Percentiles rank a stretch among this genome's conserved stretches.
Conservation (phyloP, 208 protist genomes). For the Acanthamoeba healyi region DNA sequence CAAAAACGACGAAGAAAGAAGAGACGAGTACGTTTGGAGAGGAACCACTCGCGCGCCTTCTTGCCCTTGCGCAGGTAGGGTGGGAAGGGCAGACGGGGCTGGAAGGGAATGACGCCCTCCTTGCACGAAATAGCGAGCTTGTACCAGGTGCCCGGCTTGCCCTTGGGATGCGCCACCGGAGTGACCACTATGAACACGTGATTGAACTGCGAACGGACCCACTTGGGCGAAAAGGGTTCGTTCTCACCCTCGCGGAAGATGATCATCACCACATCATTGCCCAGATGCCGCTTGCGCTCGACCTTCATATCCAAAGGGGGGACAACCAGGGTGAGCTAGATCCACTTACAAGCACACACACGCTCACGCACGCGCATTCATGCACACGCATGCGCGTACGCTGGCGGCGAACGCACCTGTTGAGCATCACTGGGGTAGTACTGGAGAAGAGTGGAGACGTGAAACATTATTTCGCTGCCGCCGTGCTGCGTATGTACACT, state of each 20-base stretch:
- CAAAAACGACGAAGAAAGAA: not conserved
- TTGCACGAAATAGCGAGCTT: conserved; percentile 48
- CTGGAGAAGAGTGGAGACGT: conserved; percentile 86
- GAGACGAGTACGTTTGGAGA: conserved; percentile 16
- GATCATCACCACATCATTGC: conserved; percentile 83
- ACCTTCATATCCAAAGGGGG: conserved; percentile 67
- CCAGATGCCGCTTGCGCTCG: conserved; percentile 83
- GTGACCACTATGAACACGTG: conserved; percentile 46
- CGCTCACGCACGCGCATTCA: not conserved
- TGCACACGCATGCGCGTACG: not conserved
- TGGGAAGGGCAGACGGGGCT: conserved; percentile 44
- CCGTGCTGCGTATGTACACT: conserved; percentile 66
- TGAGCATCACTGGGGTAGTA: conserved; percentile 66
- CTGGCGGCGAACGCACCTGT: conserved; percentile 43
- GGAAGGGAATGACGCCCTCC: conserved; percentile 59
- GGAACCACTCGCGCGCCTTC: conserved; percentile 44
- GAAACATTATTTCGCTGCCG: conserved; percentile 81
- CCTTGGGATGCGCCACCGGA: not conserved
- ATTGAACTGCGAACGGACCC: conserved; percentile 64
- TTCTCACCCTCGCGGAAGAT: conserved; percentile 82
- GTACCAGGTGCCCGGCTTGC: conserved; percentile 37
- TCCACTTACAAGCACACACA: conserved; percentile 36
- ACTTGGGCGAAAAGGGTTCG: conserved; percentile 54
- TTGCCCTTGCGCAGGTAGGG: conserved; percentile 35
- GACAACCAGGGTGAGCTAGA: too few species aligned